Conservation (phyloP, 75 land plant genomes). For the Adiantum capillusveneris region DNA sequence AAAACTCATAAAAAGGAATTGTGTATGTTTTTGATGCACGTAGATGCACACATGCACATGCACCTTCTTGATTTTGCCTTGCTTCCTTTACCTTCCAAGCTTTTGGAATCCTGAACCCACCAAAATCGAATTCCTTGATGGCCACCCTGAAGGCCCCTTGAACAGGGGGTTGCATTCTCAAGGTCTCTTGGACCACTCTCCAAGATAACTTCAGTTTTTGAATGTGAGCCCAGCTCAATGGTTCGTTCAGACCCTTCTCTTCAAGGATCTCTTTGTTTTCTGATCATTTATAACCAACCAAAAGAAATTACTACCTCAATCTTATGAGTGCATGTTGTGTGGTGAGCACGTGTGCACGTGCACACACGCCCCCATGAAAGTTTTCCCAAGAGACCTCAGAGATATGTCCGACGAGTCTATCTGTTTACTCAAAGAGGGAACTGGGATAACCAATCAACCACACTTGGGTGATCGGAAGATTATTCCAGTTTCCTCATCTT, state of each 20-base stretch:
- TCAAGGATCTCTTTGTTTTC: slow-evolving; percentile 38
- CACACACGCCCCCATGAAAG: too few species aligned
- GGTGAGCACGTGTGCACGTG: too few species aligned
- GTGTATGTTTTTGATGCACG: too few species aligned
- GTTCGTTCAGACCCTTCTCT: slow-evolving; percentile 21
- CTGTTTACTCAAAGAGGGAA: too few species aligned
- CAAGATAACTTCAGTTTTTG: slow-evolving; percentile 66
- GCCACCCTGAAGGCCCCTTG: slow-evolving; percentile 45
- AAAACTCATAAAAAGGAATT: too few species aligned
- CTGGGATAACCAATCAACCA: too few species aligned
- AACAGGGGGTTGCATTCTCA: slow-evolving; percentile 42
- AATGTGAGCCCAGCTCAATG: slow-evolving; percentile 53
- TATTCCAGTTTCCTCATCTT: too few species aligned
- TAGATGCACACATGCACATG: too few species aligned
- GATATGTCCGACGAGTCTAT: too few species aligned
- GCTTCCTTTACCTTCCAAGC: slow-evolving; percentile 51
- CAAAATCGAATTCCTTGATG: slow-evolving; percentile 41
- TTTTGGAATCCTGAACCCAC: slow-evolving; percentile 47
- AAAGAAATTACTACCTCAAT: background rate
- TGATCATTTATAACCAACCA: slow-evolving; percentile 4
- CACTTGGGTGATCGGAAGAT: too few species aligned
- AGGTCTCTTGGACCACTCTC: slow-evolving; percentile 59
- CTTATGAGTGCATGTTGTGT: too few species aligned
- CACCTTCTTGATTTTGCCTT: background rate
- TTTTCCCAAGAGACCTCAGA: too few species aligned